These are phyloP conservation scores for Amaranthus tricolor DNA, from an alignment of 179 eudicot genomes.

Conservation along the genomic window DNA sequence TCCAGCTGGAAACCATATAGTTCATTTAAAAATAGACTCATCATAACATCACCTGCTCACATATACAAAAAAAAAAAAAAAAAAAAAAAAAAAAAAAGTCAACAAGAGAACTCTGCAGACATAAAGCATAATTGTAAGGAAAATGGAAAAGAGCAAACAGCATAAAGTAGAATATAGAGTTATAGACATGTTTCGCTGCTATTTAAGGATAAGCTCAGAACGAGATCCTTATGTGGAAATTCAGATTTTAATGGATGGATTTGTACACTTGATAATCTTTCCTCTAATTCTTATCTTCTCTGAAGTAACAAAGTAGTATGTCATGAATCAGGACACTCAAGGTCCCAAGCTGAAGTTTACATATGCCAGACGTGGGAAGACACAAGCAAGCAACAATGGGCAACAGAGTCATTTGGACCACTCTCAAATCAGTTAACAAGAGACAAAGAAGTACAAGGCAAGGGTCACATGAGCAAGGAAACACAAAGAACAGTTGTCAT, in stretches of 20 bases:
- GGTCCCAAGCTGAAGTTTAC: too few species aligned
- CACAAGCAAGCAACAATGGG: too few species aligned
- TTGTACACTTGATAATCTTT: neutral
- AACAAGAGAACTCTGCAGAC: neutral
- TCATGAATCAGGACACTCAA: too few species aligned
- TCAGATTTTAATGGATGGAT: neutral
- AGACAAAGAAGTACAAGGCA: too few species aligned
- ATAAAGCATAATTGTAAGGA: neutral
- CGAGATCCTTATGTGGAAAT: neutral
- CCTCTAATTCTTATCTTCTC: neutral
- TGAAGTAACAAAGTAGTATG: neutral
- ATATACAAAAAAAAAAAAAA: neutral
- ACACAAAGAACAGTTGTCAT: too few species aligned
- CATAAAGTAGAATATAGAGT: too few species aligned
- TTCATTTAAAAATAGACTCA: conserved; percentile 92
- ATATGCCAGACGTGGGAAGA: too few species aligned
- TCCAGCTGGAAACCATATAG: conserved; percentile 96
- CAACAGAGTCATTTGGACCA: too few species aligned
- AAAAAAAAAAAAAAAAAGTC: conserved; percentile 15
- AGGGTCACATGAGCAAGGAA: too few species aligned
- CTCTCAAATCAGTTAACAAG: too few species aligned
- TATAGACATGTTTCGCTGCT: neutral
- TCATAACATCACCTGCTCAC: conserved; percentile 78
- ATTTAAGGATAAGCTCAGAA: neutral
- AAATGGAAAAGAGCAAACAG: neutral